These are phyloP conservation scores for Tylopilus subfusipes DNA, from an alignment of 768 basidiomycete genomes.

Conservation along the genomic window DNA sequence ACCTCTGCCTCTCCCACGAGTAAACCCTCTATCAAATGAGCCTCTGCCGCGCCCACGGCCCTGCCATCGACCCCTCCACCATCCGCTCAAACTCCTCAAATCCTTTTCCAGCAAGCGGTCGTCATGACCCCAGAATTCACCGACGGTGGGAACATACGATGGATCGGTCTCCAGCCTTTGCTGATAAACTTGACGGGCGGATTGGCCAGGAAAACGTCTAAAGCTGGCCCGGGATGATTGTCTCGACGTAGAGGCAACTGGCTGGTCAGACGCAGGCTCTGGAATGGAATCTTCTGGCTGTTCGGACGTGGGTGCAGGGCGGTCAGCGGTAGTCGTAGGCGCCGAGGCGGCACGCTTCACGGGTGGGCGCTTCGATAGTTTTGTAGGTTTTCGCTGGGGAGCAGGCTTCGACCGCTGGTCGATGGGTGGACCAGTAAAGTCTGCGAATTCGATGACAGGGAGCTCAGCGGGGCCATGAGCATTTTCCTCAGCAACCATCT, in stretches of 20 bases:
- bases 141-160: slow-evolving; percentile 85
- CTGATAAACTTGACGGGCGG: slow-evolving; percentile 83
- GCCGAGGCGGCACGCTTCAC: slow-evolving; percentile 34
- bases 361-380: slow-evolving; percentile 36
- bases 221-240: slow-evolving; percentile 22
- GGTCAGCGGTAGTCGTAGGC: slow-evolving; percentile 32
- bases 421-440: slow-evolving; percentile 39
- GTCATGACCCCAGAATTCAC: slow-evolving; percentile 94
- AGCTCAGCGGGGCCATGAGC: slow-evolving; percentile 61
- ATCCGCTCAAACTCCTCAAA: slow-evolving; percentile 74
- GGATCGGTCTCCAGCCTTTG: slow-evolving; percentile 80
- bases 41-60: slow-evolving; percentile 63
- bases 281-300: slow-evolving; percentile 13
- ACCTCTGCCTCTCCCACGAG: slow-evolving; percentile 60
- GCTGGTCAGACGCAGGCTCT: slow-evolving; percentile 28
- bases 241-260: slow-evolving; percentile 40
- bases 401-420: slow-evolving; percentile 33
- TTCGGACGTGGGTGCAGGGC: slow-evolving; percentile 15
- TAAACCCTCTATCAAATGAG: slow-evolving; percentile 23
- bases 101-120: slow-evolving; percentile 84
- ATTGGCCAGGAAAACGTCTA: slow-evolving; percentile 47
- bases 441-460: slow-evolving; percentile 79
- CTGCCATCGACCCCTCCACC: slow-evolving; percentile 84
- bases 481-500: slow-evolving; percentile 77
- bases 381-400: slow-evolving; percentile 42